Percentiles rank a stretch among this genome's conserved stretches.
phyloP scores from a whole-genome alignment of 805 yeast species.

The Cyberlindnera nakhonratchasimensis region DNA sequence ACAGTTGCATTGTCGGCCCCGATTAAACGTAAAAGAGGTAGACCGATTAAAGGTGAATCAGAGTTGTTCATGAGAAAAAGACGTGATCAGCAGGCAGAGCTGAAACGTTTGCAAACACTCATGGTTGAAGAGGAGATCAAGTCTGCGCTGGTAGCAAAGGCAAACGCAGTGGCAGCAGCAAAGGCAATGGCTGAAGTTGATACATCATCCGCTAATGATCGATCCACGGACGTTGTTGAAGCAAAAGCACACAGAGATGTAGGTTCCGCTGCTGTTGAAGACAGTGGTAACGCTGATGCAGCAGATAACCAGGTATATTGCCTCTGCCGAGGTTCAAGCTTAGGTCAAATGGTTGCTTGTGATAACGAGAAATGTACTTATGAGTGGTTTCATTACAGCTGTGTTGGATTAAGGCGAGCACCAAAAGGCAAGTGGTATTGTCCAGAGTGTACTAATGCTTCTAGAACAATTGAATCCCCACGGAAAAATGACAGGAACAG shows the following conservation, averaged over 20 bases:
- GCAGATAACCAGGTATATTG: conserved; percentile 38
- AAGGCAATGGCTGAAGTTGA: not conserved
- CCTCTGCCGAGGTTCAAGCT: conserved; percentile 42
- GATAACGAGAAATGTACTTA: conserved; percentile 69
- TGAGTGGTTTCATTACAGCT: conserved; percentile 80
- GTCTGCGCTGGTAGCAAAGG: no score
- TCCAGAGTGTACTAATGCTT: conserved; percentile 38
- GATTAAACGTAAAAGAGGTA: conserved; percentile 5
- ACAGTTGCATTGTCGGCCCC: not conserved
- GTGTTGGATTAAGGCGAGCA: conserved; percentile 63
- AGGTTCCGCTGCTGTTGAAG: not conserved
- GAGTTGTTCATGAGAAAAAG: not conserved
- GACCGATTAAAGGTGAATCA: conserved; percentile 3
- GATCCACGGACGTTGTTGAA: no score
- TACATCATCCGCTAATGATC: not conserved
- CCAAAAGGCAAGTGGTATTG: conserved; percentile 74
- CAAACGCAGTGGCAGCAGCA: not conserved
- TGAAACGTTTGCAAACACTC: not conserved
- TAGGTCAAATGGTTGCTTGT: conserved; percentile 89
- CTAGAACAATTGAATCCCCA: no score
- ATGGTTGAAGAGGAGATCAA: not conserved
- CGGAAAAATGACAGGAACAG: no score
- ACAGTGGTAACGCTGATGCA: conserved; percentile 7
- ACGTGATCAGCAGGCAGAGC: not conserved
- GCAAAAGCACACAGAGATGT: conserved; percentile 1